Evolutionary conservation across 164 flowering plant genomes (phyloP), one percentile per base, ranked within the genome.

Genomic region (Saururus chinensis): DNA sequence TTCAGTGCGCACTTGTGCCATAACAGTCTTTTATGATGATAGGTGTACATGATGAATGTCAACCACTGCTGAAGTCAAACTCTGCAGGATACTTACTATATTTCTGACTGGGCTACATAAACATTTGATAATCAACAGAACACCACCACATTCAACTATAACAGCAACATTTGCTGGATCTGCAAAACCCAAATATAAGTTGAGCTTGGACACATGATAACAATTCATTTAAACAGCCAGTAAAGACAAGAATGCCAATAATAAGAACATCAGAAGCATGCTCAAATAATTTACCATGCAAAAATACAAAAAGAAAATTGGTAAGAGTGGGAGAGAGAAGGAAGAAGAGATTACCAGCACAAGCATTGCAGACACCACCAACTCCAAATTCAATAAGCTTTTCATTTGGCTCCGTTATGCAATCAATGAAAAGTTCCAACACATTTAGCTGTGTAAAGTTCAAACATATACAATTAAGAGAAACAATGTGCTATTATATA

Each of bases 331-430:
- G 16, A 45, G 49, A 0, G 49, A 45, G 17, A 45, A 12, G 14
- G 14, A 45, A 12, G 14, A 2, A 45, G 49, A 24, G 54, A 74
- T 48, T 65, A 86, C 96, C 96, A 51, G 66, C 88, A 77, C 84
- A 85, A 60, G 89, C 72, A 70, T 93, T 90, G 75, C 92, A 93
- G 60, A 93, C 76, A 60, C 97, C 97, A 56, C 95, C 95, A 59
- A 75, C 57, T 11, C 90, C 96, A 76, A 90, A 90, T 75, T 90
- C 97, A 35, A 90, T 81, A 45, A 88, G 92, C 75, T 79, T 86
- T 77, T 89, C 98, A 71, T 88, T 86, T 60, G 87, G 90, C 77
- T 93, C 97, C 0, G 97, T 88, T 41, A 88, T 71, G 79, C 98
- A 90, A 79, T 90, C 98, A 12, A 93, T 70, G 71, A 93, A 93